Base-by-base conservation (phyloP, 768 basidiomycete species). In the Lactarius sanguifluus region DNA sequence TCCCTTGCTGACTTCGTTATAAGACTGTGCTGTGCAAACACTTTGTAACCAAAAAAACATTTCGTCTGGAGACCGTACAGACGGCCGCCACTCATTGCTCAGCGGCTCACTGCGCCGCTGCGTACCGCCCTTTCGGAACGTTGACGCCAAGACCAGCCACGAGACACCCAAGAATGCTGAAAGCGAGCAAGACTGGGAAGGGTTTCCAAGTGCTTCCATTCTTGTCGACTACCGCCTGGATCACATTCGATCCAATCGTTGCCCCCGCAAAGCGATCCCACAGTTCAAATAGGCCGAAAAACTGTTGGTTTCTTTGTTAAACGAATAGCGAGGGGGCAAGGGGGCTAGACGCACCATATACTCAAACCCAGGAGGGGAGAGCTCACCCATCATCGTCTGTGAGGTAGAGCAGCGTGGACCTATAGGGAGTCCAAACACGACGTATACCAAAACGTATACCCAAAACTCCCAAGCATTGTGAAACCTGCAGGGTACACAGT, bases 381-480 rank as follows among this genome's bases (percentile, higher is more conserved):
- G 83, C 75, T 95, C 93, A 1, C 90, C 90, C 90, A 47, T 92
- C 88, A 91, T 90, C 0, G 90, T 92, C 73, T 91, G 88, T 2
- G 91, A 86, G 73, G 89, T 92, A 0, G 93, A 90, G 73, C 91
- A 94, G 77, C 92, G 94, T 0, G 92, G 92, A 1, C 89, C 89
- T 78, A 92, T 90, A 81, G 91, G 91, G 13, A 92, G 76, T 18
- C 91, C 91, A 71, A 88, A 90, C 2, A 92, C 76, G 57, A 91
- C 79, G 65, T 92, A 30, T 30, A 30, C 28, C 28, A 30, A 30
- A 3, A 30, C 92, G 77, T 93, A 94, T 6, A 85, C 86, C 87
- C 93, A 96, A 77, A 94, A 94, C 71, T 94, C 92, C 91, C 92
- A 93, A 16, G 72, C 83, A 66, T 92, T 90, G 73, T 92, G 91